Evolutionary conservation across 169 alveolate genomes (phyloP), one percentile per base, ranked within the genome.

Genomic region (Plasmodium gonderi): DNA sequence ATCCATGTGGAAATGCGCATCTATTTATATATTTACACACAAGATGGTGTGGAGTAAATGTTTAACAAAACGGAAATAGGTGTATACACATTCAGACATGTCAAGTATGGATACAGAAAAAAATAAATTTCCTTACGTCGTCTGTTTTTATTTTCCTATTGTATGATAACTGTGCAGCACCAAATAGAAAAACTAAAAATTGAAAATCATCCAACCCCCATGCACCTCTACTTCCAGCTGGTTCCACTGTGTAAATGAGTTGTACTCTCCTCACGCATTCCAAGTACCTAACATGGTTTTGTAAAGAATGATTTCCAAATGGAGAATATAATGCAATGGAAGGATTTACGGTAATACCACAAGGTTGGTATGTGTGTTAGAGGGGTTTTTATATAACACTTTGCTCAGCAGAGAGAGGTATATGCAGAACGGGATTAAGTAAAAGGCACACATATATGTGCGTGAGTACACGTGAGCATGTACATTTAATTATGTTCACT

Each of bases 221-320:
- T 44, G 98, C 99, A 4, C 99, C 99, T 90, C 99, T 99, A 33
- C 99, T 98, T 6, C 99, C 99, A 0, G 99, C 99, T 2, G 99
- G 99, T 92, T 99, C 99, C 33, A 99, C 98, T 75, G 97, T 97
- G 94, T 99, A 99, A 51, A 97, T 93, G 47, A 96, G 96, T 92
- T 98, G 98, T 31, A 99, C 95, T 87, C 97, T 96, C 92, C 99
- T 98, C 91, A 98, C 98, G 45, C 99, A 95, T 54, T 96, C 96
- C 36, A 99, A 96, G 93, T 99, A 99, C 77, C 99, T 98, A 77
- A 89, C n/a, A 74, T 60, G 54, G 51, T 40, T 65, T 6, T n/a
- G 7, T 29, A 51, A 40, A 64, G 69, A 67, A 12, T 2, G 23
- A 5, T 17, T 3, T 5, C 23, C 20, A 40, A 76, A 7, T 23